Evolutionary conservation across 1,284 basidiomycete genomes (phyloP), one percentile per base, ranked within the genome.

Genomic region (Trichosporon ovoides): DNA sequence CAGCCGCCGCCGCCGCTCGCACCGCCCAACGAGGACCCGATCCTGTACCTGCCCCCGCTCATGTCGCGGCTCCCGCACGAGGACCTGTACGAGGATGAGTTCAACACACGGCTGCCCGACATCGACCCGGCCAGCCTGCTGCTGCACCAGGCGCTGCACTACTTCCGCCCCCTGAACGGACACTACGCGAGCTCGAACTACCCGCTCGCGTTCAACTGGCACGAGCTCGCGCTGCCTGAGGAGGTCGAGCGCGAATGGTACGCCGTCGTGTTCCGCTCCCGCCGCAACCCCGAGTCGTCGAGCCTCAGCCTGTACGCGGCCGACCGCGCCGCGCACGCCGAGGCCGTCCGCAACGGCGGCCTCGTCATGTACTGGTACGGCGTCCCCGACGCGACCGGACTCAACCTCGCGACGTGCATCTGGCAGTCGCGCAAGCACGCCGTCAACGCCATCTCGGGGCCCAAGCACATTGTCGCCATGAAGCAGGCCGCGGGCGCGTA

Each of bases 401-500:
- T 89, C 75, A 95, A 95, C 73, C 84, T 94, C 53, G 91, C 92
- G 3, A 94, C 91, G n/a, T 95, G 92, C 78, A 87, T 95, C 52
- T 96, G 92, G 92, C 88, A 91, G 62, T 62, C 60, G 63, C 84
- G 90, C 5, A 82, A 82, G 63, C 87, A 91, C 65, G 92, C 92
- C 1, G 78, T 86, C 35, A 85, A 85, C 7, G 91, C 91, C 0
- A 91, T 86, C 66, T 83, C 84, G 1, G 83, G 86, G 6, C 89
- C 89, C 13, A 82, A 87, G 65, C 92, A 95, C 68, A 82, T 87
- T 54, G 81, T 81, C 38, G 92, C 91, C 6, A 91, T 91, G 85
- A 83, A 81, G 62, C 82, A 94, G 14, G 88, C 92, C 0, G 83
- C 83, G 7, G 78, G 80, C 10, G 86, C 88, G 0, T 95, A 91